Base-by-base conservation (phyloP, 352 stramenopile species). In the Pythium pyrilobum region DNA sequence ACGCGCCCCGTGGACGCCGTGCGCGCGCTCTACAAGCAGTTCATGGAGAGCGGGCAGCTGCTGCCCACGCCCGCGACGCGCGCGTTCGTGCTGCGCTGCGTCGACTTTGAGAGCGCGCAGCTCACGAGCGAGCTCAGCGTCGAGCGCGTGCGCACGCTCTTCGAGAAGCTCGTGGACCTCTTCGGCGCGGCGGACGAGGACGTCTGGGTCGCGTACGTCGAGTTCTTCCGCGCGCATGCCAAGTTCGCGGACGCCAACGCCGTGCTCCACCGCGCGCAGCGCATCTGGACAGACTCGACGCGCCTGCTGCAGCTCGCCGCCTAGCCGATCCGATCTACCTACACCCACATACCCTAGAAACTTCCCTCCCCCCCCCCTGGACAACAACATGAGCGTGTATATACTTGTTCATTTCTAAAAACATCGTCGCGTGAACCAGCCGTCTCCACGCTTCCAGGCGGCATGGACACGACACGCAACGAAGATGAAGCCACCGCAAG, bases 161-260 rank as follows among this genome's bases (percentile, higher is more conserved):
- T 89, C 54, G 84, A 95, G 62, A 89, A 89, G 67, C 55, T 92
- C 42, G 66, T 95, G 27, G 84, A 92, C 43, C 60, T 95, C 3
- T 95, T 87, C 31, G 78, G 84, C 38, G 48, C 49, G 33, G 40
- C 52, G 23, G 55, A 71, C 4, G 77, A 92, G 50, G 78, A 85
- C 31, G 72, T 84, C 4, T 95, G 80, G 78, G 51, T 89, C 60
- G 65, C 63, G 46, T 95, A 95, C 66, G 69, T 92, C 33, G 66
- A 59, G 48, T 89, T 91, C 33, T 82, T 74, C 53, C 59, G 60
- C 10, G 60, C 68, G 32, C 60, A 66, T 13, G 61, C 52, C 21
- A 49, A 54, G 31, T 79, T 70, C 50, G 66, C 69, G 2, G 81
- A 95, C 38, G 80, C 84, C 13, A 81, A 74, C 44, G 59, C 71